Evolutionary conservation across 352 stramenopile genomes (phyloP), one percentile per base, ranked within the genome.

Genomic region (Thraustotheca clavata): DNA sequence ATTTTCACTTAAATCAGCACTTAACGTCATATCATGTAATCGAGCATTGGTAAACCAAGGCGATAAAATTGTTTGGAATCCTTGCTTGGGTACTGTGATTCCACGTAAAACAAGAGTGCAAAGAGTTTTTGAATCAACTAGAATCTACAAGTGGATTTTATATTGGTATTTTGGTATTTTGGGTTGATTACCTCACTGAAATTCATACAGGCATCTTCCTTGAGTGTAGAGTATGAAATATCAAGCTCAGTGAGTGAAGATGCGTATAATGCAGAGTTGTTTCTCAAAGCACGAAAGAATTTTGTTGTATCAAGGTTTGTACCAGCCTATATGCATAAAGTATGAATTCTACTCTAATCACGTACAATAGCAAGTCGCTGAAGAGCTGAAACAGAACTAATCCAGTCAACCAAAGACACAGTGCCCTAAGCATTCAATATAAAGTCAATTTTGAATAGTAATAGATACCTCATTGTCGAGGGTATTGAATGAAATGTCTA

Each of bases 1-100:
- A 67, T 92, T 92, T 55, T 90, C 83, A n/a, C 80, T 92, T 40
- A 90, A 40, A 41, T 92, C 79, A 1, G 90, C 55, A 60, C 76
- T 69, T 20, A 77, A 80, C 7, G 74, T 72, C 27, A 7, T 12
- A 14, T 40, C 14, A 11, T 60, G 54, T 8, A 80, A 68, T 14
- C 71, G 69, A 2, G 68, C 73, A 62, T 91, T 91, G 16, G 75
- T 69, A 12, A 91, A 86, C 79, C 87, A 87, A 1, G 80, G 80
- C 0, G 68, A 68, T 12, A 91, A 49, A 6, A 91, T 86, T 31
- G 79, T 76, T 12, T 67, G 59, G 35, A 91, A 24, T 26, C 27
- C 57, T 3, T 40, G 62, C 50, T 12, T 57, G 63, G n/a, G 60
- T 12, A 72, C 70, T 31, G 70, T 71, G 75, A 92, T 88, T 0